phyloP scores from a whole-genome alignment of 78 protist genomes.

The Dictyostelium brefeldianum region DNA sequence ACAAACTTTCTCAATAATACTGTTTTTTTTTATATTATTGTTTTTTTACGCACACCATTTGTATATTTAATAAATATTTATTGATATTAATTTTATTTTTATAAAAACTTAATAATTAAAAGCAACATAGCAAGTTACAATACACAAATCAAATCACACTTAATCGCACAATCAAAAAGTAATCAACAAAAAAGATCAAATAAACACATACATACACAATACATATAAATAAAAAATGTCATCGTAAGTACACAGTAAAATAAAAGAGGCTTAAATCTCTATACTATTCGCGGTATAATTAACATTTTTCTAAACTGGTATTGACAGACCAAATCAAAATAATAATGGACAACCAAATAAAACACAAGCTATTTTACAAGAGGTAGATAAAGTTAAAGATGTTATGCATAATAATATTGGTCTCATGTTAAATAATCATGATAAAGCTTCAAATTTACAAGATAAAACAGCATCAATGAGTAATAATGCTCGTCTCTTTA shows the following conservation, averaged over 20 bases:
- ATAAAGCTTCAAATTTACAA: conserved; percentile 65
- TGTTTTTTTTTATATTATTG: no score
- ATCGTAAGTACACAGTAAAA: background rate
- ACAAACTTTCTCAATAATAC: no score
- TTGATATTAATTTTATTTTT: no score
- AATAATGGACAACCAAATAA: conserved; percentile 19
- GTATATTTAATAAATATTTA: no score
- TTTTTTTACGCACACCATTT: no score
- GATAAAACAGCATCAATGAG: conserved; percentile 64
- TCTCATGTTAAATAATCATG: conserved; percentile 64
- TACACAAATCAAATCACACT: no score
- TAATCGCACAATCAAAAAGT: no score
- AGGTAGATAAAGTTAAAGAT: conserved; percentile 70
- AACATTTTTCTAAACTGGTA: background rate
- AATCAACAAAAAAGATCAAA: no score
- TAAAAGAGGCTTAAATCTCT: no score
- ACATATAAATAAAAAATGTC: background rate
- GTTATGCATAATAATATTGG: conserved; percentile 80
- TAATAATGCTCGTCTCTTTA: conserved; percentile 62
- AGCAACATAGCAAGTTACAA: no score
- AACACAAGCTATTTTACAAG: conserved; percentile 70
- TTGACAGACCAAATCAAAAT: background rate
- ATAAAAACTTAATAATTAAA: no score
- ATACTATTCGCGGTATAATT: background rate
- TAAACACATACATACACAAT: background rate